These are phyloP conservation scores for Pulveroboletus frians DNA, from an alignment of 768 basidiomycete genomes.

Conservation along the genomic window DNA sequence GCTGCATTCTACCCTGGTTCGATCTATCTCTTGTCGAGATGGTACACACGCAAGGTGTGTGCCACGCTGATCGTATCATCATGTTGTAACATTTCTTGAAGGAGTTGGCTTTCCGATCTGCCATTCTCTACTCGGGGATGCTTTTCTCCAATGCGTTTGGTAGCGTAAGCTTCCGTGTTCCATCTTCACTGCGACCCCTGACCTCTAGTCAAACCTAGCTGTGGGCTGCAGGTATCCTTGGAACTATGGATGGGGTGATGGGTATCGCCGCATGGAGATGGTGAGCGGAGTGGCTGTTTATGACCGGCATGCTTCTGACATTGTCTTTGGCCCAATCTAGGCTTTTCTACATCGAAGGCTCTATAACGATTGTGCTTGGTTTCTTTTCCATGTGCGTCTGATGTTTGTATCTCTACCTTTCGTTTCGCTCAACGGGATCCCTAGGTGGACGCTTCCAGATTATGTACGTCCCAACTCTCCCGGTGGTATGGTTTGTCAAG, in stretches of 20 bases:
- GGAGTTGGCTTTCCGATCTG: constrained; percentile 62
- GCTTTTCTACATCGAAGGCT: constrained; percentile 71
- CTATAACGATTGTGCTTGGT: constrained; percentile 58
- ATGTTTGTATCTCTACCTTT: neutral
- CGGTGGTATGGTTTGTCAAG: neutral
- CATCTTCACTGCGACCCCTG: neutral
- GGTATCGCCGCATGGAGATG: constrained; percentile 67
- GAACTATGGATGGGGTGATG: constrained; percentile 59
- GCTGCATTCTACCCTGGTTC: constrained; percentile 63
- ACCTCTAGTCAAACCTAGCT: constrained; percentile 34
- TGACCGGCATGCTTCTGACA: neutral
- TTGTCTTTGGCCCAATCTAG: constrained; percentile 29
- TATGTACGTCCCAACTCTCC: constrained; percentile 37
- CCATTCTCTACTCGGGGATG: constrained; percentile 53
- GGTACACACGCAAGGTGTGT: constrained; percentile 22
- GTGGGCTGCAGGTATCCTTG: constrained; percentile 68
- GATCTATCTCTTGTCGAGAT: constrained; percentile 31
- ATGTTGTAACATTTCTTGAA: constrained; percentile 12
- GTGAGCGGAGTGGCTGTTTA: neutral
- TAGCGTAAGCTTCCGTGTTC: constrained; percentile 37
- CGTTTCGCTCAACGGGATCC: neutral
- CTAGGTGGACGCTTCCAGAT: constrained; percentile 55
- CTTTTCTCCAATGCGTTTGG: constrained; percentile 66
- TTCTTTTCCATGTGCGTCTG: constrained; percentile 45
- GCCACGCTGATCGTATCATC: neutral